These are phyloP conservation scores for Paecilomyces formosus DNA, from an alignment of 2,329 filamentous ascomycete genomes.

Conservation along the genomic window DNA sequence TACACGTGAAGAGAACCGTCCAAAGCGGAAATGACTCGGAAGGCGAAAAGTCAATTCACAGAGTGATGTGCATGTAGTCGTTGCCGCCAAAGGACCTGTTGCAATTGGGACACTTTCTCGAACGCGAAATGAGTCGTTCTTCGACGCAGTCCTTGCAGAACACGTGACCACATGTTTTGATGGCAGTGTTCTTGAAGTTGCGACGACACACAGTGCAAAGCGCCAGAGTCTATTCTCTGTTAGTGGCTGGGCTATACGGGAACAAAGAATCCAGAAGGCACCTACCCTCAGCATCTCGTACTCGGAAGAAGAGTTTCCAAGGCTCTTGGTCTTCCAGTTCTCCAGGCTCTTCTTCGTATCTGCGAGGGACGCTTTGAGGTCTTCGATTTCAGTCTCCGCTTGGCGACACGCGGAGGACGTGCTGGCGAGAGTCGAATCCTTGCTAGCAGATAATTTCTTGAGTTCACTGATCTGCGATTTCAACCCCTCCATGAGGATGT, in stretches of 20 bases:
- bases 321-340: constrained; percentile 73
- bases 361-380: constrained; percentile 67
- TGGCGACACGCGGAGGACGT: constrained; percentile 57
- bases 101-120: constrained; percentile 93
- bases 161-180: constrained; percentile 91
- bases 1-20: constrained; percentile 20
- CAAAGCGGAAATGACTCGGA: neutral
- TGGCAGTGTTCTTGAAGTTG: constrained; percentile 86
- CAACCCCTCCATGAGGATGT: constrained; percentile 62
- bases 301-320: constrained; percentile 73
- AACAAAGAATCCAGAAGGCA: constrained; percentile 14
- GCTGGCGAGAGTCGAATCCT: constrained; percentile 61
- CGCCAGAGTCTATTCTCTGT: constrained; percentile 54
- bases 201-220: constrained; percentile 88
- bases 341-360: constrained; percentile 77
- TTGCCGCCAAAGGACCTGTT: constrained; percentile 83
- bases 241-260: constrained; percentile 9
- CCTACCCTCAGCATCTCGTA: constrained; percentile 81
- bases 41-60: constrained; percentile 20
- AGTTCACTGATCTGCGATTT: constrained; percentile 71
- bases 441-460: constrained; percentile 64
- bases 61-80: constrained; percentile 66
- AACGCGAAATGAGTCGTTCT: constrained; percentile 78
- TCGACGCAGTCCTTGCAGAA: constrained; percentile 91
- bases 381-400: constrained; percentile 66